phyloP scores from a whole-genome alignment of 2,329 filamentous ascomycete species.

The Dichotomopilus funicola region DNA sequence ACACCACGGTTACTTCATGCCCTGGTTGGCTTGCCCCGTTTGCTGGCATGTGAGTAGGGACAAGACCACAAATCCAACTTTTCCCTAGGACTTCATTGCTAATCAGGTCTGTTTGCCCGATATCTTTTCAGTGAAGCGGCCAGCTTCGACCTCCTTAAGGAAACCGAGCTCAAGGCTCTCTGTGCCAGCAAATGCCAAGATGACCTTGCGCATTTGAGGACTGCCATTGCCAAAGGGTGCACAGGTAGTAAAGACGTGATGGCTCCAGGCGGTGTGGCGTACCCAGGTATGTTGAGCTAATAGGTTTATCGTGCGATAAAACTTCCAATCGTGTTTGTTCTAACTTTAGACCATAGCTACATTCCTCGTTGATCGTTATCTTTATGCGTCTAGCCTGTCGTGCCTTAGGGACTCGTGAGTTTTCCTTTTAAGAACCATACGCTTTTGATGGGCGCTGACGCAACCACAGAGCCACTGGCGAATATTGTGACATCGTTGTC shows the following conservation, averaged over 20 bases:
- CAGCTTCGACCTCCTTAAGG: neutral
- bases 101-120: neutral
- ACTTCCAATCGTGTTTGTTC: no score
- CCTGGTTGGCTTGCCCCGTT: neutral
- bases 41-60: neutral
- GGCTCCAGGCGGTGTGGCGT: neutral
- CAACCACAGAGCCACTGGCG: no score
- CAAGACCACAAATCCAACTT: neutral
- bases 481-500: neutral
- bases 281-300: neutral
- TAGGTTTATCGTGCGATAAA: neutral
- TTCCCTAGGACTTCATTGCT: neutral
- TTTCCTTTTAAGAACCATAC: neutral
- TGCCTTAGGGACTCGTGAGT: neutral
- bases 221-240: neutral
- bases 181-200: neutral
- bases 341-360: neutral
- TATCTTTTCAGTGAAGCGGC: neutral
- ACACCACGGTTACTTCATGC: neutral
- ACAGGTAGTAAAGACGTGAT: neutral
- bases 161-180: neutral
- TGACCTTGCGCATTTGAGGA: neutral
- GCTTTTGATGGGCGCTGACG: no score
- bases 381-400: neutral
- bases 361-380: neutral